Conservation (phyloP, 164 flowering plant species). For the Liriodendron chinense region DNA sequence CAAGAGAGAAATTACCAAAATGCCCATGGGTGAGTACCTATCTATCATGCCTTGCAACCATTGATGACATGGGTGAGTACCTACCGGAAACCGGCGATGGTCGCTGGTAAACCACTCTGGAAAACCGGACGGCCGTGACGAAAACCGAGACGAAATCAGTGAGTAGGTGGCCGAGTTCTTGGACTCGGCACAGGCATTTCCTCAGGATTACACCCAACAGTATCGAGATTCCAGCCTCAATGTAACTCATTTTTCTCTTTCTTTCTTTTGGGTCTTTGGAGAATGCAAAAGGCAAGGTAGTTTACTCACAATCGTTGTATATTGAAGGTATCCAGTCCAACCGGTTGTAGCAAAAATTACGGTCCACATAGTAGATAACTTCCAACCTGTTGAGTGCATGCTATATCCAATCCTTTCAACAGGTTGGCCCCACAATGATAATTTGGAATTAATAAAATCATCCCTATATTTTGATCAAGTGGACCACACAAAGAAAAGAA, state of each 20-base stretch:
- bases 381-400: too few relatives aligned
- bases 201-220: slow-evolving; percentile 31
- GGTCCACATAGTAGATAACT: too few relatives aligned
- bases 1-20: too few relatives aligned
- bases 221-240: slow-evolving; percentile 20
- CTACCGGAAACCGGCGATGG: slow-evolving; percentile 7
- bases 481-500: too few relatives aligned
- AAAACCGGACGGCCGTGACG: slow-evolving; percentile 22
- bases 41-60: slow-evolving; percentile 26
- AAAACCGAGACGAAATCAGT: slow-evolving; percentile 20
- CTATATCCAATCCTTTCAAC: too few relatives aligned
- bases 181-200: slow-evolving; percentile 26
- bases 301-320: too few relatives aligned
- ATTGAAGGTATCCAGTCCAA: too few relatives aligned
- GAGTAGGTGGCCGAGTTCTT: slow-evolving; percentile 24
- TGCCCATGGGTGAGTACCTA: too few relatives aligned
- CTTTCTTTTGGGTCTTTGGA: neutral
- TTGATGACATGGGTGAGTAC: slow-evolving; percentile 23
- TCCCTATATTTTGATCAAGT: too few relatives aligned
- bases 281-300: neutral
- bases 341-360: too few relatives aligned
- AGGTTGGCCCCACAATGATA: too few relatives aligned
- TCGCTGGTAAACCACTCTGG: slow-evolving; percentile 14
- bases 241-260: slow-evolving; percentile 17
- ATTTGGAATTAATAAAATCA: too few relatives aligned